These are phyloP conservation scores for Trichopus zeylanicus DNA, from an alignment of 116 monocot genomes.

Conservation along the genomic window DNA sequence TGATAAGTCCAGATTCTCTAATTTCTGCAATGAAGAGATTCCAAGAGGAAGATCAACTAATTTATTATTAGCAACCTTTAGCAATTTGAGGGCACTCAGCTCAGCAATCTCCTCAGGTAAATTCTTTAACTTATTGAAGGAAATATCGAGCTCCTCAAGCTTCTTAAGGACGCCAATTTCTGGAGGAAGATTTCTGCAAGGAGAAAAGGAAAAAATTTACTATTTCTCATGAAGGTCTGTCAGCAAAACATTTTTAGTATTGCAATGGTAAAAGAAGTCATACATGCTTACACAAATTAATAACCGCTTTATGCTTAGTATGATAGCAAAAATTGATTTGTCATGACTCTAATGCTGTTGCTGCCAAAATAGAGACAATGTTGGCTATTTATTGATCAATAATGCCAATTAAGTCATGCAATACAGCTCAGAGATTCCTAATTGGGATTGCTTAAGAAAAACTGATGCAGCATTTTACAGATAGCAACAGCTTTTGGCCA, in stretches of 20 bases:
- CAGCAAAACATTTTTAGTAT: background rate
- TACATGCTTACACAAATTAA: background rate
- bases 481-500: too few species aligned
- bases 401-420: too few species aligned
- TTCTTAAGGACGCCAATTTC: conserved; percentile 77
- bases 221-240: background rate
- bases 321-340: too few species aligned
- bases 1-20: conserved; percentile 84
- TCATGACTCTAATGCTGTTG: too few species aligned
- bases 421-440: too few species aligned
- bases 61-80: conserved; percentile 86
- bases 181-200: conserved; percentile 71
- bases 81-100: conserved; percentile 50
- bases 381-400: too few species aligned
- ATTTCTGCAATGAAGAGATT: conserved; percentile 44
- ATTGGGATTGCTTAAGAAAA: too few species aligned
- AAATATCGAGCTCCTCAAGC: conserved; percentile 89
- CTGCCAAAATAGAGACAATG: too few species aligned
- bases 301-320: too few species aligned
- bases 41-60: conserved; percentile 74
- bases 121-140: conserved; percentile 88
- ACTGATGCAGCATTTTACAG: too few species aligned
- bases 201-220: conserved; percentile 2
- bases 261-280: background rate
- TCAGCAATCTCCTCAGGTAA: conserved; percentile 71